Evolutionary conservation across 2,329 filamentous ascomycete species (phyloP), one percentile per base, ranked within the genome.

Genomic region (Arthrobotrys musiformis): DNA sequence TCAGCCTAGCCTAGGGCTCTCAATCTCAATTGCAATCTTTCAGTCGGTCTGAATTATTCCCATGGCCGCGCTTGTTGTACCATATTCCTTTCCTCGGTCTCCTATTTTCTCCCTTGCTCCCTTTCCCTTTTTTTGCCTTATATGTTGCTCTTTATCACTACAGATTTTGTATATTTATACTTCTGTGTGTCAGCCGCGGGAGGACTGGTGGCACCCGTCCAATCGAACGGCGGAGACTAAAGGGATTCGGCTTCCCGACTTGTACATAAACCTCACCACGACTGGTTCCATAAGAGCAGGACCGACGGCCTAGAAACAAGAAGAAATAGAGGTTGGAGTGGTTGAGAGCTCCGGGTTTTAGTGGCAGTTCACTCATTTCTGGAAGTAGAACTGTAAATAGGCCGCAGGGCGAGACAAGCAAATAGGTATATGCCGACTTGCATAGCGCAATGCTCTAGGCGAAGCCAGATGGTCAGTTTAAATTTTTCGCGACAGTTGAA

Each of bases 11-110:
- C n/a, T n/a, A n/a, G n/a, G n/a, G n/a, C n/a, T n/a, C n/a, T 15
- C n/a, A 13, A 35, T 42, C 15, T 7, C 37, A n/a, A n/a, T n/a
- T n/a, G n/a, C n/a, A n/a, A n/a, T n/a, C n/a, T n/a, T n/a, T n/a
- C n/a, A n/a, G n/a, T n/a, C n/a, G n/a, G n/a, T n/a, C n/a, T n/a
- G n/a, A n/a, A n/a, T n/a, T n/a, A n/a, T n/a, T n/a, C n/a, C 11
- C 11, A 58, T 13, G 13, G 40, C 19, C 54, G 40, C 54, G 26
- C 33, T 58, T 33, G 54, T 58, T 58, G 54, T 58, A 58, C 40
- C 33, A 58, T 58, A 58, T 40, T n/a, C 54, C n/a, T n/a, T n/a
- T n/a, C n/a, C n/a, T n/a, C n/a, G 40, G 40, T 37, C 26, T n/a
- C 19, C 26, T 58, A 26, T n/a, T 22, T 40, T 58, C 26, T 40